A percentile compares a stretch with the other conserved stretches of the same genome.
Conservation (phyloP, 106 monocot species). For the Allium fistulosum region DNA sequence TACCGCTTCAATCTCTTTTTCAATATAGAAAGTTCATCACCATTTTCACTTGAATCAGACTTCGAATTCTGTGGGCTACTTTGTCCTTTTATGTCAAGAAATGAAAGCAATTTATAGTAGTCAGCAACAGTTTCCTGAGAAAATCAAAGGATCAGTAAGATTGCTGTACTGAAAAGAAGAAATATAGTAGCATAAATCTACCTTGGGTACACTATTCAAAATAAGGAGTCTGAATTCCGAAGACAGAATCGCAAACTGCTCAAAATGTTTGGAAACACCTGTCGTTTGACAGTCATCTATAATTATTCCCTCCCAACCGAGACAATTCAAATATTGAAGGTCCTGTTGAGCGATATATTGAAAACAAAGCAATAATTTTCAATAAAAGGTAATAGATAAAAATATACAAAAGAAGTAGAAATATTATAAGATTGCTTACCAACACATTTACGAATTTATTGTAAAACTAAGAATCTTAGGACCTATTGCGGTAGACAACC, state of each 20-base stretch:
- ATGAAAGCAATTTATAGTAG: constrained; percentile 50
- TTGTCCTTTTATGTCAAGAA: constrained; percentile 45
- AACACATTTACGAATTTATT: too few relatives aligned
- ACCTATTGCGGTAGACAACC: too few relatives aligned
- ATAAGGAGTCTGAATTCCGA: constrained; percentile 53
- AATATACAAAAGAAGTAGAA: too few relatives aligned
- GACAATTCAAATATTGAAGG: constrained; percentile 27
- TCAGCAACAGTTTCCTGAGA: constrained; percentile 18
- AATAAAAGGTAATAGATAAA: too few relatives aligned
- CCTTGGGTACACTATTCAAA: constrained; percentile 47
- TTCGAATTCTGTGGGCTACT: constrained; percentile 10
- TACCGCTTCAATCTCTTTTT: constrained; percentile 47
- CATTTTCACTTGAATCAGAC: constrained; percentile 9
- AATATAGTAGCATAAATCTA: constrained; percentile 5
- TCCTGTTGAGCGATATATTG: constrained; percentile 31
- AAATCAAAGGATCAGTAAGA: neutral
- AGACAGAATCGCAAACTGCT: constrained; percentile 31
- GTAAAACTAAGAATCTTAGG: too few relatives aligned
- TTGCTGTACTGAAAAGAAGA: neutral
- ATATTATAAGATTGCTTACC: too few relatives aligned
- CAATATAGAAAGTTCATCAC: constrained; percentile 13
- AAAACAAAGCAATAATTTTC: neutral
- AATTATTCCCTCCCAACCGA: constrained; percentile 63
- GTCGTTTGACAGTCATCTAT: constrained; percentile 68
- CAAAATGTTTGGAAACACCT: constrained; percentile 46